A percentile compares a stretch with the other conserved stretches of the same genome.
Evolutionary conservation across 192 early-diverging fungal genomes (phyloP).

Genomic region (Coemansia biformis): DNA sequence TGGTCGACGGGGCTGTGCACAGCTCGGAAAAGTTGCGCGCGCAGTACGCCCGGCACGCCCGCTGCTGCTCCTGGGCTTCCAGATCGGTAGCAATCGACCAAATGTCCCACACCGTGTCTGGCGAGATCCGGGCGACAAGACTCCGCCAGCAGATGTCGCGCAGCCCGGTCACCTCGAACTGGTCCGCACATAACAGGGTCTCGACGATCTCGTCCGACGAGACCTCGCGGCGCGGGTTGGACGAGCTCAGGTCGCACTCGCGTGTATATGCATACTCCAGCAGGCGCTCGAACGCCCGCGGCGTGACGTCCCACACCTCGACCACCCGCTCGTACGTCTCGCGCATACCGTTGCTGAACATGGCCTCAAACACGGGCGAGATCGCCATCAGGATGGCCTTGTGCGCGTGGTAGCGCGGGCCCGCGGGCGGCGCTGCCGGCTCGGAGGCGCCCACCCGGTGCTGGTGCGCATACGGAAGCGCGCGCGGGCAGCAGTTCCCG

Average conservation of each 20-base stretch:
- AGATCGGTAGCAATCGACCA: constrained; percentile 43
- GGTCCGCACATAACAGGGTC: constrained; percentile 44
- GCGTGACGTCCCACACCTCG: constrained; percentile 45
- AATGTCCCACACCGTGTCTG: constrained; percentile 46
- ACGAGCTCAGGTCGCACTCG: constrained; percentile 19
- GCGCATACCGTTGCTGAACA: constrained; percentile 58
- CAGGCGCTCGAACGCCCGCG: constrained; percentile 46
- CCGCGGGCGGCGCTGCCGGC: background rate
- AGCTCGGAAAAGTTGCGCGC: constrained; percentile 37
- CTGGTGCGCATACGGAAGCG: constrained; percentile 29
- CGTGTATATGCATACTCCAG: constrained; percentile 48
- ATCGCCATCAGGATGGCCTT: constrained; percentile 49
- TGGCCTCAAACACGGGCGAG: constrained; percentile 52
- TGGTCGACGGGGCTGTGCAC: constrained; percentile 15
- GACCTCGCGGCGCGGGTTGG: background rate
- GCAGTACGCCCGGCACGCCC: constrained; percentile 29
- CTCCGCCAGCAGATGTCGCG: constrained; percentile 44
- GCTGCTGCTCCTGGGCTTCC: constrained; percentile 23
- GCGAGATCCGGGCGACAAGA: constrained; percentile 11
- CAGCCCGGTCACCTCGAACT: constrained; percentile 34
- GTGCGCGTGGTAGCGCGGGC: constrained; percentile 49
- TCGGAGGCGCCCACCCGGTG: constrained; percentile 11
- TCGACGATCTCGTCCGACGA: constrained; percentile 43
- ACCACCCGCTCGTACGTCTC: constrained; percentile 50
- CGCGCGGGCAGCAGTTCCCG: constrained; percentile 24